phyloP scores from a whole-genome alignment of 1,139 yeast genomes.

The Yamadazyma epiphylla region DNA sequence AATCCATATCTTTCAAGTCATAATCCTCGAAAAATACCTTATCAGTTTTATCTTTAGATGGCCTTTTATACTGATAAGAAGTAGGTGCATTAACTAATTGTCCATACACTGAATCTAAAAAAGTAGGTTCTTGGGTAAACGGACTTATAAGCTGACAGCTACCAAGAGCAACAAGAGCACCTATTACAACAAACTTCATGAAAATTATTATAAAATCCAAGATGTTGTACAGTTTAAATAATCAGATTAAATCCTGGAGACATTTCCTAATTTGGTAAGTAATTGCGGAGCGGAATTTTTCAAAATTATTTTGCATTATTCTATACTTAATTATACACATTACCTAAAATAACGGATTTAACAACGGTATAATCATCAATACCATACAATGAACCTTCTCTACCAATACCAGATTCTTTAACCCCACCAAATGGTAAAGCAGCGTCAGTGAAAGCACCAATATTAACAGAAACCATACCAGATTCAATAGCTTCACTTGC shows the following conservation, averaged over 20 bases:
- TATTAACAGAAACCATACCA: conserved; percentile 47
- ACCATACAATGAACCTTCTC: conserved; percentile 49
- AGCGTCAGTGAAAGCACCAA: conserved; percentile 45
- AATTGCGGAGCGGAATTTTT: no score
- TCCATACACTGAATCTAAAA: conserved; percentile 20
- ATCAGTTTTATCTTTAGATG: no score
- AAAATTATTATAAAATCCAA: no score
- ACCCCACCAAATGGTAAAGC: conserved; percentile 50
- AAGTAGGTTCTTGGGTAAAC: conserved; percentile 11
- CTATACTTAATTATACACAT: conserved; percentile 21
- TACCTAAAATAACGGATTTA: conserved; percentile 38
- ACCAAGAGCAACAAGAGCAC: no score
- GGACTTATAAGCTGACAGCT: no score
- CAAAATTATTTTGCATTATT: no score
- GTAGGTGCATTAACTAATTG: conserved; percentile 9
- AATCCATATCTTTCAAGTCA: conserved; percentile 4
- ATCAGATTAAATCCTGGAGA: no score
- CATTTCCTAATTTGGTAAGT: no score
- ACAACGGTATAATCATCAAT: conserved; percentile 41
- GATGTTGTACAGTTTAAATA: no score
- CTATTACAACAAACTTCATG: no score
- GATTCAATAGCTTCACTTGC: conserved; percentile 39
- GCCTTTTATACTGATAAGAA: conserved; percentile 1
- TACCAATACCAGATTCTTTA: conserved; percentile 46
- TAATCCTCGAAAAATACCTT: not conserved